Percentiles rank a stretch among this genome's conserved stretches.
Evolutionary conservation across 805 yeast species (phyloP).

Genomic region (Ogataea trehaloabstinens): DNA sequence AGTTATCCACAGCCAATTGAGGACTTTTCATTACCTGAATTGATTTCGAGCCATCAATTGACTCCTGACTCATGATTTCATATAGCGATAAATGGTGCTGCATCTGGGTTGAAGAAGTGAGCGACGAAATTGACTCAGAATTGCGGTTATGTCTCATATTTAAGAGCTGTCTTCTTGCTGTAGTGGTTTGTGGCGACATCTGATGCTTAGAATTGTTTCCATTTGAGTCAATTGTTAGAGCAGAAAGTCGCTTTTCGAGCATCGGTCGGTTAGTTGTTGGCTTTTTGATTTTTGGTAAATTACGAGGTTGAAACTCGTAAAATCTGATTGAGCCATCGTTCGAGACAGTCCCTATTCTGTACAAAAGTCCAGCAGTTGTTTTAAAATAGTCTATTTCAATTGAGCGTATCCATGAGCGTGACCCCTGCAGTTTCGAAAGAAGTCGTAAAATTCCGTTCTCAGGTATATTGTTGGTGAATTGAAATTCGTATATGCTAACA

Average conservation of each 20-base stretch:
- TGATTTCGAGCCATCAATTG: conserved; percentile 6
- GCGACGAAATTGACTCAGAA: conserved; percentile 30
- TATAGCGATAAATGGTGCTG: conserved; percentile 25
- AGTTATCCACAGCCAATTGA: background rate
- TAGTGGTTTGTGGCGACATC: conserved; percentile 6
- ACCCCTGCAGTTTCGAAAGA: conserved; percentile 42
- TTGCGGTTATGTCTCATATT: conserved; percentile 11
- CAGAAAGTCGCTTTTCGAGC: conserved; percentile 13
- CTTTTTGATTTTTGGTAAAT: conserved; percentile 36
- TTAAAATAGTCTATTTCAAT: conserved; percentile 43
- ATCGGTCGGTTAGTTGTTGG: conserved; percentile 10
- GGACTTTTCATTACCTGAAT: conserved; percentile 3
- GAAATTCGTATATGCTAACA: conserved; percentile 42
- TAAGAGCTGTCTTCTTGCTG: conserved; percentile 15
- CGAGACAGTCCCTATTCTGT: conserved; percentile 52
- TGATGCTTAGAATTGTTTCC: conserved; percentile 10
- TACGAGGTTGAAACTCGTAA: conserved; percentile 54
- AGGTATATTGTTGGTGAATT: conserved; percentile 8
- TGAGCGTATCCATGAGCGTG: conserved; percentile 49
- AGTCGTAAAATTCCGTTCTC: conserved; percentile 23
- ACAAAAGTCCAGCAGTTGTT: conserved; percentile 32
- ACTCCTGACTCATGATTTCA: conserved; percentile 28
- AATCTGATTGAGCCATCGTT: conserved; percentile 52
- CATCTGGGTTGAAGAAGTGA: conserved; percentile 25
- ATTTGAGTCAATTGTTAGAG: conserved; percentile 13